Conservation (phyloP, 306 rosid species). For the Inga leiocalycina region DNA sequence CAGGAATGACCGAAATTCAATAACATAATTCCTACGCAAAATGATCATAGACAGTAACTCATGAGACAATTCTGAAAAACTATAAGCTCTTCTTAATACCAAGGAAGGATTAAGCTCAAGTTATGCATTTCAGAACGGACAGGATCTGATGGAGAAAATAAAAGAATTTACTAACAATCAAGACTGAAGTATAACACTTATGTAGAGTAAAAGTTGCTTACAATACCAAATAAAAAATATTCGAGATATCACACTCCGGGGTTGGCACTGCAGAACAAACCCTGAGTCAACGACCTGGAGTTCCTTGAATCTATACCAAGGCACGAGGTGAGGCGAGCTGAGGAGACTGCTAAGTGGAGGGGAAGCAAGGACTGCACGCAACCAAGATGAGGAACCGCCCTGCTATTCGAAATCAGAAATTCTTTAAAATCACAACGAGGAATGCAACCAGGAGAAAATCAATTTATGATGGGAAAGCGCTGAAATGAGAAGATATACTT, state of each 20-base stretch:
- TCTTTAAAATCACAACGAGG: neutral
- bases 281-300: constrained; percentile 45
- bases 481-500: constrained; percentile 26
- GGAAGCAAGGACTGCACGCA: constrained; percentile 82
- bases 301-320: constrained; percentile 77
- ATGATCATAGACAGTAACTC: no score
- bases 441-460: neutral
- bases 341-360: constrained; percentile 79
- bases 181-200: no score
- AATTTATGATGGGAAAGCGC: neutral
- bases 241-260: constrained; percentile 75
- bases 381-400: constrained; percentile 52
- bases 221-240: no score
- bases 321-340: constrained; percentile 90
- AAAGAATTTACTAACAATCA: no score
- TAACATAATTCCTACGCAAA: no score
- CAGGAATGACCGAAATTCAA: no score
- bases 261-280: constrained; percentile 97
- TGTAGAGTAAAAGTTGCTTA: no score
- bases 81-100: no score
- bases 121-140: no score
- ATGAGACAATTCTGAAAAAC: no score
- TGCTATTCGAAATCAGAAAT: neutral
- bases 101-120: no score
- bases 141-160: no score